phyloP scores from a whole-genome alignment of 306 rosid species.

The Notholithocarpus densiflorus region DNA sequence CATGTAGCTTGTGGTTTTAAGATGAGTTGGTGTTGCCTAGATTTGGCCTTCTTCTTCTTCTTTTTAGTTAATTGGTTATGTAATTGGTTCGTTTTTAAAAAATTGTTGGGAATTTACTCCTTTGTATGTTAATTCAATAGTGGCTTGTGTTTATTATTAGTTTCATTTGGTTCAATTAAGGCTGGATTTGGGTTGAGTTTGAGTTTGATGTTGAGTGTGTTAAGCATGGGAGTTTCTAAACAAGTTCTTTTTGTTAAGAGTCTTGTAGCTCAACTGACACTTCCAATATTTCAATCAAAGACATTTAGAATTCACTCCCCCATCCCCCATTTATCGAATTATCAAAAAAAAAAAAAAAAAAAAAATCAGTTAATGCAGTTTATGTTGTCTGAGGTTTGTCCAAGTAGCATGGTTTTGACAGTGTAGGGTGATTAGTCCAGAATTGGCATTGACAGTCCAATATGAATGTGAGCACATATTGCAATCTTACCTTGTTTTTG shows the following conservation, averaged over 20 bases:
- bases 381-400: too few species aligned
- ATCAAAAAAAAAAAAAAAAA: too few species aligned
- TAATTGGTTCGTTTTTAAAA: not conserved
- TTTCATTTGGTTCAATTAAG: not conserved
- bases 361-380: too few species aligned
- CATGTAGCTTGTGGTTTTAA: constrained; percentile 7
- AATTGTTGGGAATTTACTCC: not conserved
- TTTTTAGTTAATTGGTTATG: not conserved
- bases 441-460: too few species aligned
- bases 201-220: not conserved
- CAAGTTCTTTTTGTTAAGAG: not conserved
- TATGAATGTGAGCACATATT: too few species aligned
- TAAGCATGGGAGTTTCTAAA: not conserved
- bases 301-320: too few species aligned
- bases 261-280: too few species aligned
- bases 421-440: too few species aligned
- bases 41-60: not conserved
- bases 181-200: not conserved
- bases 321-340: too few species aligned
- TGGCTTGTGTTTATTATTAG: not conserved
- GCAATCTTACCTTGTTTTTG: too few species aligned
- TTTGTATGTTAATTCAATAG: not conserved
- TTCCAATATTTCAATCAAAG: too few species aligned
- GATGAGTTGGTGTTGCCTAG: not conserved
- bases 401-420: too few species aligned